Evolutionary conservation across 2,329 filamentous ascomycete species (phyloP), one percentile per base, ranked within the genome.

Genomic region (Penicillium aurantiogriseum): DNA sequence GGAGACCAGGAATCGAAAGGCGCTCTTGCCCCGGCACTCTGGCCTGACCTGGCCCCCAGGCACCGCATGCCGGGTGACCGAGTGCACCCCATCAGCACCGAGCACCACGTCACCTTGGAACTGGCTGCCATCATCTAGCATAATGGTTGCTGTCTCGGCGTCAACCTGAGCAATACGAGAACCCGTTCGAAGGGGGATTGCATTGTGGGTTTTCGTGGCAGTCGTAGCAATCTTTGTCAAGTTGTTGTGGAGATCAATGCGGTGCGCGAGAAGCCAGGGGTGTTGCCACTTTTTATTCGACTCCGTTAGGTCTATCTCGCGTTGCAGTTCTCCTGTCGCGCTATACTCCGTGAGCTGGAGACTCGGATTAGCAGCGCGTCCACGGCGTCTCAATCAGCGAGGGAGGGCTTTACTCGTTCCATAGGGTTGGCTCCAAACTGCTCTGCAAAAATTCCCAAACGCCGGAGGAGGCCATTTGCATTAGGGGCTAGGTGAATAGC

Each of bases 1-100:
- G 0, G 77, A 72, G 0, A 86, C 75, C 5, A 85, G 67, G 68
- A 85, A 86, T 8, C 84, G 77, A 66, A 84, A 86, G 0, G 83
- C 83, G 43, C 79, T 82, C 65, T 84, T 84, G 3, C 83, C 83
- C 3, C 78, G 80, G 2, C 76, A 73, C 42, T 76, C 78, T 4
- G 78, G 72, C 35, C 74, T 71, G 19, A 76, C 62, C 5, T 71
- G 65, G 35, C 54, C 53, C 9, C 36, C 36, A 2, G 46, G 66
- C 56, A 76, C 54, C 59, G 66, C 56, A 51, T 69, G 63, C 64
- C 65, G 60, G 2, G 68, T 62, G 5, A 66, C 55, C 0, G 72
- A 74, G 49, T 79, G 73, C 4, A 84, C 81, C 0, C 83, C 83
- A 59, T 85, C 83, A 0, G 82, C 83, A 2, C 81, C 83, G 4